Evolutionary conservation across 805 yeast genomes (phyloP).

Genomic region (Metschnikowia similis): DNA sequence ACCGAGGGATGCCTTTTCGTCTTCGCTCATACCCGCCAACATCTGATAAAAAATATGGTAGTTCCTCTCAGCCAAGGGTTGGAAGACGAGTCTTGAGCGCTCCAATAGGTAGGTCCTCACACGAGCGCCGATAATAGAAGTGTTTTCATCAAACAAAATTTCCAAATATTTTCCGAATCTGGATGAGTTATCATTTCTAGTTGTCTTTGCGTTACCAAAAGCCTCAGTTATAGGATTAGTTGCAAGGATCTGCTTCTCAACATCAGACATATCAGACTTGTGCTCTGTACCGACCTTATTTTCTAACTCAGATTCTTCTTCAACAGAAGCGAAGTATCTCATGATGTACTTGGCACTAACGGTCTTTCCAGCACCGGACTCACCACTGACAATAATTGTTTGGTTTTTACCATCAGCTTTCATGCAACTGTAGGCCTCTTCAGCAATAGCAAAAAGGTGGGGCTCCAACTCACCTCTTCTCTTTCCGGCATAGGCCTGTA

Average conservation of each 20-base stretch:
- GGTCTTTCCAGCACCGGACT: slow-evolving; percentile 98
- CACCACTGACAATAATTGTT: slow-evolving; percentile 96
- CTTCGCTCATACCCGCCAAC: slow-evolving; percentile 63
- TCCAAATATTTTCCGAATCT: slow-evolving; percentile 96
- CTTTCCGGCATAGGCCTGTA: slow-evolving; percentile 91
- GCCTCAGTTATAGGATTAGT: slow-evolving; percentile 98
- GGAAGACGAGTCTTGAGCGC: slow-evolving; percentile 91
- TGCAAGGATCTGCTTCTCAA: slow-evolving; percentile 91
- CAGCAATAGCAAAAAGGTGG: slow-evolving; percentile 95
- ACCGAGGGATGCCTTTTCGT: slow-evolving; percentile 53
- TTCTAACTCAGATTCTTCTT: slow-evolving; percentile 39
- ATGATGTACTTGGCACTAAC: slow-evolving; percentile 95
- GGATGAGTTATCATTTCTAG: slow-evolving; percentile 95
- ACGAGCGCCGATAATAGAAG: slow-evolving; percentile 88
- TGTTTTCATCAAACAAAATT: slow-evolving; percentile 71
- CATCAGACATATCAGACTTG: slow-evolving; percentile 71
- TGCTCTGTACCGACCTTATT: slow-evolving; percentile 32
- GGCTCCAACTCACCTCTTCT: slow-evolving; percentile 95
- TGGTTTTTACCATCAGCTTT: slow-evolving; percentile 79
- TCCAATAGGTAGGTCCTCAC: slow-evolving; percentile 90
- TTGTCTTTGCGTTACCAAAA: slow-evolving; percentile 96
- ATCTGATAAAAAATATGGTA: slow-evolving; percentile 93
- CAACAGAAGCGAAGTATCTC: slow-evolving; percentile 97
- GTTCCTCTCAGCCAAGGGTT: slow-evolving; percentile 85
- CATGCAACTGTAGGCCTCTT: slow-evolving; percentile 95